Base-by-base conservation (phyloP, 306 rosid genomes). In the Sechiopsis laciniata region DNA sequence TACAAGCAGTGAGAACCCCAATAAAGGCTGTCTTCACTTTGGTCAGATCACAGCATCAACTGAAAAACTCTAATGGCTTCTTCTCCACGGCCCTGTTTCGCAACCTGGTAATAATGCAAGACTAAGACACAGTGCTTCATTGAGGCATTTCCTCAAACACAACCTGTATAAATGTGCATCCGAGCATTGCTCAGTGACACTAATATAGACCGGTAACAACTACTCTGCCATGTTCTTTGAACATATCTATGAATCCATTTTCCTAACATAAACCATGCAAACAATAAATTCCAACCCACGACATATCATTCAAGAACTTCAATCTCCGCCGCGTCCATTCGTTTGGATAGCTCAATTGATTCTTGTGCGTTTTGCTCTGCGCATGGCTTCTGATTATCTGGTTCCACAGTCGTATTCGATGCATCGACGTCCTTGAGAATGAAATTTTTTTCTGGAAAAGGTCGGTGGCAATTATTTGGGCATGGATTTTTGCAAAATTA, bases 1-100 rank as follows among this genome's bases (percentile, higher is more conserved):
- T 87, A 81, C 97, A 87, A 78, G 96, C 97, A 75, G 86, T 83
- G 19, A 87, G 86, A 65, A 80, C 90, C 29, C 84, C 97, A 76
- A 86, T 74, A 82, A 91, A 84, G 15, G 93, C 76, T 89, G 21
- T 74, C 83, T 82, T 76, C 81, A 51, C 78, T 71, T n/a, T 40
- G 65, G 57, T 75, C 80, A 20, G 37, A 82, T 69, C 79, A 74
- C 24, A 89, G 66, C 97, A 91, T 89, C 35, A 72, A 74, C 50
- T 71, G 81, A 74, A 87, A 91, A 58, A 86, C 24, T 59, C 58
- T 73, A 64, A 91, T 86, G n/a, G 94, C 97, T 77, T 89, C 90
- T 77, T 77, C 80, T 73, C 88, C 94, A 13, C 64, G 76, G 26
- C 94, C 91, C 24, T 86, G n/a, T n/a, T n/a, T n/a, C n/a, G n/a